Evolutionary conservation across 2,329 filamentous ascomycete genomes (phyloP).

Genomic region (Albifimbria verrucaria): DNA sequence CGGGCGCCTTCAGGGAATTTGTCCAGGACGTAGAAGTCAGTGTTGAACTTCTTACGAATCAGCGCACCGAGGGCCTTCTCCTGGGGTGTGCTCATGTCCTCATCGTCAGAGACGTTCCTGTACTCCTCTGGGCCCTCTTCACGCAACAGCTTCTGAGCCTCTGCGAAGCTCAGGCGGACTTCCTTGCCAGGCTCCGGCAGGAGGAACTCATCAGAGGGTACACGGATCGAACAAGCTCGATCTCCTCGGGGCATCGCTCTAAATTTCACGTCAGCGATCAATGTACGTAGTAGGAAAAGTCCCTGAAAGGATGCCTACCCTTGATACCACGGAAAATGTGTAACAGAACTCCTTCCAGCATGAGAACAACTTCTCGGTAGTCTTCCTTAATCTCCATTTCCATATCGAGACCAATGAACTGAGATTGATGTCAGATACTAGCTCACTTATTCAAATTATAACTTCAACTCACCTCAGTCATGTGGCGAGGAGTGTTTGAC

Average conservation of each 20-base stretch:
- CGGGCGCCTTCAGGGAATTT: constrained; percentile 89
- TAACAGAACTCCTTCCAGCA: constrained; percentile 72
- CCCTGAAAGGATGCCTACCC: constrained; percentile 15
- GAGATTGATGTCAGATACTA: constrained; percentile 3
- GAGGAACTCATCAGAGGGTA: constrained; percentile 78
- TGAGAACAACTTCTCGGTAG: constrained; percentile 71
- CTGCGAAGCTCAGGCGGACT: constrained; percentile 72
- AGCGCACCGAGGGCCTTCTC: constrained; percentile 87
- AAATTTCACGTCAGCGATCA: constrained; percentile 1
- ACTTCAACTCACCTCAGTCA: constrained; percentile 61
- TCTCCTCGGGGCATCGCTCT: constrained; percentile 65
- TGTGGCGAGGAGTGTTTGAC: constrained; percentile 77
- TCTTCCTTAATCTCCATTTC: constrained; percentile 82
- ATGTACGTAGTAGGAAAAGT: background rate
- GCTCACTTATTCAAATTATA: background rate
- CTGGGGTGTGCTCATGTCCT: constrained; percentile 77
- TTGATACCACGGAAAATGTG: constrained; percentile 76
- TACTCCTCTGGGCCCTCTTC: constrained; percentile 68
- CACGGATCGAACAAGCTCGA: constrained; percentile 66
- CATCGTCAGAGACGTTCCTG: constrained; percentile 67
- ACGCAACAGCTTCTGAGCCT: constrained; percentile 73
- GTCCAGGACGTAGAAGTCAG: constrained; percentile 95
- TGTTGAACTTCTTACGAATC: constrained; percentile 83
- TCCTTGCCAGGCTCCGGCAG: constrained; percentile 72
- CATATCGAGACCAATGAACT: constrained; percentile 83